Evolutionary conservation across 2,329 filamentous ascomycete genomes (phyloP).

Genomic region (Curvularia hawaiiensis): DNA sequence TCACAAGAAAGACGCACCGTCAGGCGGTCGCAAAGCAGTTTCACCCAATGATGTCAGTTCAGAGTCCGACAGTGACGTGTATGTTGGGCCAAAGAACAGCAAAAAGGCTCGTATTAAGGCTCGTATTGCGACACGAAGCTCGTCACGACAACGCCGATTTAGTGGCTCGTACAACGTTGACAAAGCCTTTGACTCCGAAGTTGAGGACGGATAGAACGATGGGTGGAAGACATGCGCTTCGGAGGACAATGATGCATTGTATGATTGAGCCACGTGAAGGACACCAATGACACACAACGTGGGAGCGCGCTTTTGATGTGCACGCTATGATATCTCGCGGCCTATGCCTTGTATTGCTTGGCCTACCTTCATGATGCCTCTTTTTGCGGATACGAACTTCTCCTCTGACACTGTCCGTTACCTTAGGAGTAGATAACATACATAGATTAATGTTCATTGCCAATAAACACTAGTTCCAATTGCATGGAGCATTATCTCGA

Average conservation of each 20-base stretch:
- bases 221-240: neutral
- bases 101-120: neutral
- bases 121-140: conserved; percentile 1
- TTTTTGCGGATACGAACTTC: neutral
- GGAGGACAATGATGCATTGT: neutral
- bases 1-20: neutral
- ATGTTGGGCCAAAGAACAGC: conserved; percentile 8
- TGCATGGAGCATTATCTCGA: neutral
- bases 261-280: neutral
- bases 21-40: neutral
- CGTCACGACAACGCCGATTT: neutral
- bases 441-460: neutral
- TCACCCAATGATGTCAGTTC: neutral
- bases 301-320: neutral
- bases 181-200: neutral
- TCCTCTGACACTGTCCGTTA: neutral
- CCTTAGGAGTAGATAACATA: neutral
- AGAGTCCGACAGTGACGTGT: conserved; percentile 15
- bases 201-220: neutral
- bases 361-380: neutral
- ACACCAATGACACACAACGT: neutral
- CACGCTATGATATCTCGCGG: neutral
- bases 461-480: neutral
- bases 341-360: neutral
- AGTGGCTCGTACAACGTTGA: conserved; percentile 3